phyloP scores from a whole-genome alignment of 352 stramenopile genomes.

The Bremia lactucae region DNA sequence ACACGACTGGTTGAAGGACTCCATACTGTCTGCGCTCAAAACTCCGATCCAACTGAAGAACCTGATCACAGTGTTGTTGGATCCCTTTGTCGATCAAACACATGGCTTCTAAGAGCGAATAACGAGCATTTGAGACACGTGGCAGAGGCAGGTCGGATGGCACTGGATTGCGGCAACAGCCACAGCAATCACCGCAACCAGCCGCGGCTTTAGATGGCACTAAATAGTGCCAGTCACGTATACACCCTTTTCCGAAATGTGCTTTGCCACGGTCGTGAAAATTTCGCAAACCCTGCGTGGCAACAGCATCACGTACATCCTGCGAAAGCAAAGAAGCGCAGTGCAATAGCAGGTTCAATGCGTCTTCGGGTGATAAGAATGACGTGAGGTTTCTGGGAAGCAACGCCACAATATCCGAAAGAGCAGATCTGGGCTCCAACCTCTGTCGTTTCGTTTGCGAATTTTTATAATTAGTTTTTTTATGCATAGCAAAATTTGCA shows the following conservation, averaged over 20 bases:
- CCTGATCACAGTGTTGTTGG: constrained; percentile 14
- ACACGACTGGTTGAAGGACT: constrained; percentile 11
- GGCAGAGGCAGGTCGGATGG: constrained; percentile 8
- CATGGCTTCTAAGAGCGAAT: constrained; percentile 18
- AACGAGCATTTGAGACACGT: constrained; percentile 9
- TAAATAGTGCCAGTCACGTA: constrained; percentile 13
- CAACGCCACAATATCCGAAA: constrained; percentile 13
- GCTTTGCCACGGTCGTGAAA: constrained; percentile 13
- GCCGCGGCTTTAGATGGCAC: constrained; percentile 4
- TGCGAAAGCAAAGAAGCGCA: constrained; percentile 10
- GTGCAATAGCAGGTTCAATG: constrained; percentile 7
- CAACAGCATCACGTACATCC: constrained; percentile 15
- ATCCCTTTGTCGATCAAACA: constrained; percentile 19
- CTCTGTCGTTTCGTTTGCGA: no score
- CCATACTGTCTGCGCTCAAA: constrained; percentile 20
- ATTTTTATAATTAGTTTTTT: no score
- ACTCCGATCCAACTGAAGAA: constrained; percentile 19
- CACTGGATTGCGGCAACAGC: background rate
- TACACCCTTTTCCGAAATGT: constrained; percentile 13
- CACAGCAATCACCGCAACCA: constrained; percentile 1
- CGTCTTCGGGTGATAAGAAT: constrained; percentile 18
- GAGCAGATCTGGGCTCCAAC: no score
- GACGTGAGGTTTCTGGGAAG: constrained; percentile 5
- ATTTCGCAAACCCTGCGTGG: constrained; percentile 13
- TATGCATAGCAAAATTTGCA: no score